Conservation (phyloP, 257 asterid species). For the Haberlea rhodopensis region DNA sequence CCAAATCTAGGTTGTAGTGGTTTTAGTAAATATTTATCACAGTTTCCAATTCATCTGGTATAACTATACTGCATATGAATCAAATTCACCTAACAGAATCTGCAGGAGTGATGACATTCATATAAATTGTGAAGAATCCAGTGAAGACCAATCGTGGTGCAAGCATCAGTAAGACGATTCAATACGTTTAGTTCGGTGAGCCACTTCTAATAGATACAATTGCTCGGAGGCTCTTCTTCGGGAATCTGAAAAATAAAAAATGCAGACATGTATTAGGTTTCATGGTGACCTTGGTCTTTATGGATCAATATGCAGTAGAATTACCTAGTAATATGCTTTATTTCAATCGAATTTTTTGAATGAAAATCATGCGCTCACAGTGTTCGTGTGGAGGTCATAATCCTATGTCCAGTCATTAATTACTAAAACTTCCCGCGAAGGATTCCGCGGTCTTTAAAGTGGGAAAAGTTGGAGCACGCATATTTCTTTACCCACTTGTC, state of each 20-base stretch:
- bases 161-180: neutral
- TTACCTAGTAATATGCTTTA: neutral
- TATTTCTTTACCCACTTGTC: neutral
- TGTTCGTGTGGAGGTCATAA: neutral
- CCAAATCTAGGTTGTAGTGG: neutral
- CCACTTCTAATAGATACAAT: slow-evolving; percentile 36
- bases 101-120: neutral
- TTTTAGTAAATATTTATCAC: neutral
- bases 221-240: slow-evolving; percentile 65
- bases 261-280: neutral
- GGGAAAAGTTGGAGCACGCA: neutral
- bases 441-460: no score
- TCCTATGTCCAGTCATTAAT: no score
- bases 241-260: slow-evolving; percentile 53
- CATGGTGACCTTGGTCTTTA: neutral
- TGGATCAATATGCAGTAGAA: neutral
- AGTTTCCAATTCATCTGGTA: neutral
- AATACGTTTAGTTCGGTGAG: neutral
- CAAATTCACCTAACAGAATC: neutral
- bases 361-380: neutral
- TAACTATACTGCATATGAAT: neutral
- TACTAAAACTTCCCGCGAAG: no score
- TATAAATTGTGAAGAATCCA: neutral
- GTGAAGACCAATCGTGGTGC: neutral
- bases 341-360: neutral